These are phyloP conservation scores for Schizosaccharomyces lindneri DNA, from an alignment of 805 yeast genomes.

Conservation along the genomic window DNA sequence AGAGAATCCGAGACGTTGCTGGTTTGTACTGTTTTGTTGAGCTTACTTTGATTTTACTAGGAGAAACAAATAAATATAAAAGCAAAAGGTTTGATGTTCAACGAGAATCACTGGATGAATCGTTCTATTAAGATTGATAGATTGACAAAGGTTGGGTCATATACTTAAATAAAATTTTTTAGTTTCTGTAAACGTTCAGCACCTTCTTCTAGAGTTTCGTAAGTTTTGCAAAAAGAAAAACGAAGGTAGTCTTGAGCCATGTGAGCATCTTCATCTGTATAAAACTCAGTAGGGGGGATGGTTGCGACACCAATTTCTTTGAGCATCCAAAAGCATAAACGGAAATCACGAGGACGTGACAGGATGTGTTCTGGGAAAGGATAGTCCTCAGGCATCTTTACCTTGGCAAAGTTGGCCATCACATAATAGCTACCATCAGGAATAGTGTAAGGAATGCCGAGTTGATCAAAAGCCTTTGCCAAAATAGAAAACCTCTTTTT, in stretches of 20 bases:
- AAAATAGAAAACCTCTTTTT: constrained; percentile 47
- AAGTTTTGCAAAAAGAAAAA: constrained; percentile 92
- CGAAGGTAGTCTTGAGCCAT: constrained; percentile 67
- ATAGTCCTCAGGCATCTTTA: constrained; percentile 52
- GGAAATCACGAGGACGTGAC: constrained; percentile 59
- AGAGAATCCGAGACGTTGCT: too few species aligned
- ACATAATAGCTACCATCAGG: constrained; percentile 91
- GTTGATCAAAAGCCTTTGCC: constrained; percentile 55
- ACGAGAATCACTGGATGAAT: too few species aligned
- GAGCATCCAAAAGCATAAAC: constrained; percentile 76
- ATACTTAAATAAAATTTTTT: constrained; percentile 28
- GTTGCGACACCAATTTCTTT: constrained; percentile 83
- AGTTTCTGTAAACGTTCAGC: constrained; percentile 47
- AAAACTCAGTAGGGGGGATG: constrained; percentile 93
- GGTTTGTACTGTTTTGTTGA: too few species aligned
- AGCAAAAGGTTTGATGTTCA: too few species aligned
- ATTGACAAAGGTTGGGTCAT: not conserved
- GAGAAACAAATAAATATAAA: too few species aligned
- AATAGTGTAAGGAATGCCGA: constrained; percentile 66
- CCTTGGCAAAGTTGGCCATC: constrained; percentile 63
- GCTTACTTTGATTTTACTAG: too few species aligned
- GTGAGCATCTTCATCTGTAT: constrained; percentile 40
- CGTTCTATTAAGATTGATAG: not conserved
- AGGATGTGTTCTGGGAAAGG: constrained; percentile 45
- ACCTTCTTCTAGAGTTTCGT: constrained; percentile 54